Base-by-base conservation (phyloP, 768 basidiomycete species). In the Rhizopogon rudus region DNA sequence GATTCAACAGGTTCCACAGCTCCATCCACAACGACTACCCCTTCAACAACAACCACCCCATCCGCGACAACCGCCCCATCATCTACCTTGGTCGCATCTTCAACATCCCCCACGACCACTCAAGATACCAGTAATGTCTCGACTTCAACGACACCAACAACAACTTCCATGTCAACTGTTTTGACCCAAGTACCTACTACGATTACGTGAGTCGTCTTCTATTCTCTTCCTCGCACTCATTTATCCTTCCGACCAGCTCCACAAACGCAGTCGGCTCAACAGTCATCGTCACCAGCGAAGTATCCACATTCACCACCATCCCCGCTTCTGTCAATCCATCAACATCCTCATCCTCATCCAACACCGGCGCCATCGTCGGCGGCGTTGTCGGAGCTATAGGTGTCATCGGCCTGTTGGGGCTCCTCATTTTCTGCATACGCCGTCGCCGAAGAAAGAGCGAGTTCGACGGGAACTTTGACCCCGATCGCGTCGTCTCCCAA, bases 391-490 rank as follows among this genome's bases (percentile, higher is more conserved):
- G 80, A 54, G 81, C 80, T 1, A 53, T 75, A 3, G 69, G 59
- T 1, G 57, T 63, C 3, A 39, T 79, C 22, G 37, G 57, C 13
- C 2, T 69, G 9, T 1, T 76, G 17, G 58, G 58, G 3, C 22
- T 72, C 55, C 33, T 74, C 14, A 9, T 71, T 49, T 65, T 70
- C 52, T 71, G 67, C 43, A 51, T 73, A 42, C 65, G 68, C 6
- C 61, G 53, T 25, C 58, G 63, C 2, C 46, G 39, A 8, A 59
- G 58, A 44, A 61, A 57, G 35, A 72, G 77, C 54, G 77, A 80
- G 28, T 79, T 79, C 44, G 77, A 79, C 53, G 77, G 78, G 50
- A 70, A 79, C 67, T 79, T 79, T 55, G 77, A 79, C 40, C 78
- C 77, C 0, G 78, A 79, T 56, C 73, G 71, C 5, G 71, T 79